These are phyloP conservation scores for Porcisia deanei DNA, from an alignment of 208 protist genomes.

Conservation along the genomic window DNA sequence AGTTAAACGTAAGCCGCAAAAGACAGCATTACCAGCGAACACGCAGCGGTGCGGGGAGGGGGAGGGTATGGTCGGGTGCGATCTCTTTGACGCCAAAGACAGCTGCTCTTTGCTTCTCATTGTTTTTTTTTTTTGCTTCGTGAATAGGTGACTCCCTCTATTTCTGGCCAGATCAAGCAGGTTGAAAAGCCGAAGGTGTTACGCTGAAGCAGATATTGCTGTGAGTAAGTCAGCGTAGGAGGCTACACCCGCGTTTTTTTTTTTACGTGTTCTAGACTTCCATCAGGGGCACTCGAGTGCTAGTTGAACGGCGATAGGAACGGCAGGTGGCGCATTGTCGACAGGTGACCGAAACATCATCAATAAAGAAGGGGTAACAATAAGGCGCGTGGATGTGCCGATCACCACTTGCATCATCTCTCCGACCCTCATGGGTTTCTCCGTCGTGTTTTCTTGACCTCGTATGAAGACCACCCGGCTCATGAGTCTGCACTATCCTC, in stretches of 20 bases:
- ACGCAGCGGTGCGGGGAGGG: no score
- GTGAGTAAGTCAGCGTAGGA: not conserved
- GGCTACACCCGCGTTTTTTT: not conserved
- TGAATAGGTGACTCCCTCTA: not conserved
- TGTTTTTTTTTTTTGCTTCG: not conserved
- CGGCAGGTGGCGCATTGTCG: not conserved
- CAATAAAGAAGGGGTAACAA: not conserved
- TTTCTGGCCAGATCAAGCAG: not conserved
- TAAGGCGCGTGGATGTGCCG: not conserved
- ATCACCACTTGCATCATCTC: not conserved
- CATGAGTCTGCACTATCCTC: not conserved
- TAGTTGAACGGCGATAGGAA: no score
- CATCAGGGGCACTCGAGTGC: not conserved
- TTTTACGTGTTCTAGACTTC: not conserved
- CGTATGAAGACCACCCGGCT: not conserved
- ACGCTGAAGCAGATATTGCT: not conserved
- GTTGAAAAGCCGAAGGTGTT: not conserved
- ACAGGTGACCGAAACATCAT: not conserved
- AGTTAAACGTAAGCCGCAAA: no score
- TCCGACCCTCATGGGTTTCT: not conserved
- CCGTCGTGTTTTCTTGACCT: not conserved
- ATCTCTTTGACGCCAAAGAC: not conserved
- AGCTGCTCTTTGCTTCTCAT: not conserved
- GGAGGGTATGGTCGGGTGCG: not conserved
- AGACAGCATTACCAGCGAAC: no score